Base-by-base conservation (phyloP, 2,329 filamentous ascomycete genomes). In the Fusarium begoniae region DNA sequence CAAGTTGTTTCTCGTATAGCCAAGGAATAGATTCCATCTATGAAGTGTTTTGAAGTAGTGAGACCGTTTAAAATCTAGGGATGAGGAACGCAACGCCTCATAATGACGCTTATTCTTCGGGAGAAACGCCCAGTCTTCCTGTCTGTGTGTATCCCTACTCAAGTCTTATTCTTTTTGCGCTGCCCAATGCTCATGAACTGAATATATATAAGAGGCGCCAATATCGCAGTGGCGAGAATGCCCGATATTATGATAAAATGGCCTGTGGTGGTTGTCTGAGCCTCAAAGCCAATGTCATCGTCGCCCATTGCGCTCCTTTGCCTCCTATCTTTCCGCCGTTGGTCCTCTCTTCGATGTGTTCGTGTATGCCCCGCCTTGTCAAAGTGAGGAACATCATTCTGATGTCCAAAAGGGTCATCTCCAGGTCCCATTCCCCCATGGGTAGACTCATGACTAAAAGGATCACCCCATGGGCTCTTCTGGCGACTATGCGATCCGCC, bases 351-450 rank as follows among this genome's bases (percentile, higher is more conserved):
- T 56, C 88, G 86, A 73, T 97, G 94, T 67, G 94, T 97, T 70
- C 90, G 87, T 77, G 91, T 90, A 82, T 98, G 95, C 15, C 88
- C 87, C 47, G 84, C 85, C 45, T 89, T 88, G 83, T 98, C 92
- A 76, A 98, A 99, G 83, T 98, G 93, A 74, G 91, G 90, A 38
- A 94, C 86, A 40, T 91, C 86, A 63, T 89, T 85, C 38, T 85
- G 81, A 58, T 82, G 78, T 4, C 80, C 78, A 73, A 83, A 88
- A 11, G 86, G 85, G 45, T 86, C 83, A 64, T 88, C 87, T 1
- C 90, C 91, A 5, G 87, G 86, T 0, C 90, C 90, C 85, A 92
- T 92, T 1, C 91, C 91, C 24, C 75, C 77, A 51, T 78, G 72
- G 28, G 47, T 24, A 44, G 62, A 50, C 28, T 77, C 61, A 15